Conservation (phyloP, 176 grass and related monocot species). For the Carex scoparia region DNA sequence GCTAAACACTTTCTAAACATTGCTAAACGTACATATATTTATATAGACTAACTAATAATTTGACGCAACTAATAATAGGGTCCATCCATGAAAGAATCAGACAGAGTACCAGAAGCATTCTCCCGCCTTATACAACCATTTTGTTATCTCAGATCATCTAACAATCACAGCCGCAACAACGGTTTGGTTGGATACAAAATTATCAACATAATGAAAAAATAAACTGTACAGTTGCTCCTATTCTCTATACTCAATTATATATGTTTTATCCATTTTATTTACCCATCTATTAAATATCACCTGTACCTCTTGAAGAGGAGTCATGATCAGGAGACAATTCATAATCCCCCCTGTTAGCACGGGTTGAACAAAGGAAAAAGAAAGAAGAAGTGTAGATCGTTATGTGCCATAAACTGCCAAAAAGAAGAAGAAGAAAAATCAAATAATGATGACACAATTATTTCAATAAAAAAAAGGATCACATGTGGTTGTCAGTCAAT, state of each 20-base stretch:
- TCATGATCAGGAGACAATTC: slow-evolving; percentile 54
- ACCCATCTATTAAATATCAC: slow-evolving; percentile 26
- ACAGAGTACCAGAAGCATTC: background rate
- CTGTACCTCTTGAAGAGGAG: slow-evolving; percentile 48
- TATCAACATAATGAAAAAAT: background rate
- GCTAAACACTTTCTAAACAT: background rate
- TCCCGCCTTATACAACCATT: background rate
- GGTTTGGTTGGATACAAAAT: background rate
- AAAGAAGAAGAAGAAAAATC: slow-evolving; percentile 14
- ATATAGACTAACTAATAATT: background rate
- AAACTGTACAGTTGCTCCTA: slow-evolving; percentile 19
- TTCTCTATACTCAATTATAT: background rate
- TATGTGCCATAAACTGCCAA: slow-evolving; percentile 85
- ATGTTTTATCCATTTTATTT: background rate
- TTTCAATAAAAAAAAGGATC: background rate
- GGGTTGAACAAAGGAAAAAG: slow-evolving; percentile 81
- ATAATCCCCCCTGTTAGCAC: slow-evolving; percentile 39
- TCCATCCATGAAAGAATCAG: background rate
- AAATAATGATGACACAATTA: slow-evolving; percentile 17
- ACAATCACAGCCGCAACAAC: background rate
- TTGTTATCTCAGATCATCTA: background rate
- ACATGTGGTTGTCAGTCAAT: background rate
- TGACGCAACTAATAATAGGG: background rate
- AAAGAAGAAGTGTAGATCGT: slow-evolving; percentile 93
- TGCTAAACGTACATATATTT: background rate